Conservation (phyloP, 2,329 filamentous ascomycete genomes). For the Sclerotinia trifoliorum region DNA sequence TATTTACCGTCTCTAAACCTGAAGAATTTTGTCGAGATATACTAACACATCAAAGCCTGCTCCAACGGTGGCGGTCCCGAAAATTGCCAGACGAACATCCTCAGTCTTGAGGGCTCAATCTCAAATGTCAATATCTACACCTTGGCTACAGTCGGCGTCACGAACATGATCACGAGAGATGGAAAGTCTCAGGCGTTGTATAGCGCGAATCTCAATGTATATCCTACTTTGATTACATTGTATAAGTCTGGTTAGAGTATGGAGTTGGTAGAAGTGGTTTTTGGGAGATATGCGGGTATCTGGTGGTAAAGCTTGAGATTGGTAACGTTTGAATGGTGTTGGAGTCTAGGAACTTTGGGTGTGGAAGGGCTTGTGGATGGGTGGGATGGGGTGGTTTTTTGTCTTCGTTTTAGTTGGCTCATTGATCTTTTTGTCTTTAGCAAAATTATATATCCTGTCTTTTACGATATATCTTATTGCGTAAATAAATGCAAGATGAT, state of each 20-base stretch:
- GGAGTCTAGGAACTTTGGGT: neutral
- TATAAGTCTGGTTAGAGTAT: conserved; percentile 1
- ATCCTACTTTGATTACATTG: conserved; percentile 21
- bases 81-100: conserved; percentile 32
- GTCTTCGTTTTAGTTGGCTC: too few species aligned
- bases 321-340: neutral
- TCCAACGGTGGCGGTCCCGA: conserved; percentile 22
- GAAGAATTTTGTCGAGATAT: neutral
- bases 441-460: too few species aligned
- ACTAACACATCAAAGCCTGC: conserved; percentile 26
- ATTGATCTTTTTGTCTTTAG: neutral
- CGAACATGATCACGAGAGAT: conserved; percentile 30
- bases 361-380: neutral
- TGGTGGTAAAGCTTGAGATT: neutral
- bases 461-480: too few species aligned
- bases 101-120: conserved; percentile 28
- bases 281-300: neutral
- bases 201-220: conserved; percentile 28
- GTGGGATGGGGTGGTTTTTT: neutral
- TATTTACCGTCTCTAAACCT: neutral
- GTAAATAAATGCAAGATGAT: too few species aligned
- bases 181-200: conserved; percentile 25
- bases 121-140: conserved; percentile 30
- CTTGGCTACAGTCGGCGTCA: conserved; percentile 30
- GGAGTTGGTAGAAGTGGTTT: neutral